Evolutionary conservation across 1,284 basidiomycete genomes (phyloP).

Genomic region (Boletus semigastroideus): DNA sequence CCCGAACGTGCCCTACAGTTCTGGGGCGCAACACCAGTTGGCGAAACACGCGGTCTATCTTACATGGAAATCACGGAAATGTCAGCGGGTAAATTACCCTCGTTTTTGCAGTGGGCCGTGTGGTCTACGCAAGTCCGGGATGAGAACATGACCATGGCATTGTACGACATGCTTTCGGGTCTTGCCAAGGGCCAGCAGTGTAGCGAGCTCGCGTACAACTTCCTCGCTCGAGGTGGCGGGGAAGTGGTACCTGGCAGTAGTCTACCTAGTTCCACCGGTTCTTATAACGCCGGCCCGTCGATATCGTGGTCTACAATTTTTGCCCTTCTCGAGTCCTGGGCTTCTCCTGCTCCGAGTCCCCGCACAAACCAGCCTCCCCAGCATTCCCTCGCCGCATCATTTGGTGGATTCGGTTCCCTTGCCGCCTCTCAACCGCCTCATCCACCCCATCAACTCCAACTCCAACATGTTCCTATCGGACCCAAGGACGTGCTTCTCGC

Average conservation of each 20-base stretch:
- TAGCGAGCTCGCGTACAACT: slow-evolving; percentile 84
- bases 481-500: slow-evolving; percentile 79
- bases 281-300: slow-evolving; percentile 34
- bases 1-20: slow-evolving; percentile 79
- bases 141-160: slow-evolving; percentile 68
- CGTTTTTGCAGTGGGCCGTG: slow-evolving; percentile 86
- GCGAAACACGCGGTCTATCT: slow-evolving; percentile 38
- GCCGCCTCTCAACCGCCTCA: slow-evolving; percentile 14
- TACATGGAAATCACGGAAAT: slow-evolving; percentile 60
- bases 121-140: slow-evolving; percentile 80
- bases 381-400: slow-evolving; percentile 24
- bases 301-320: slow-evolving; percentile 55
- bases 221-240: slow-evolving; percentile 67
- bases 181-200: slow-evolving; percentile 82
- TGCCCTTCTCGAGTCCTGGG: slow-evolving; percentile 53
- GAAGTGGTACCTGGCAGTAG: slow-evolving; percentile 61
- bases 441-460: slow-evolving; percentile 25
- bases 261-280: slow-evolving; percentile 30
- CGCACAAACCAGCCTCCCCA: slow-evolving; percentile 28
- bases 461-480: slow-evolving; percentile 56
- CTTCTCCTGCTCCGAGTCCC: slow-evolving; percentile 31
- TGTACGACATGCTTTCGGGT: slow-evolving; percentile 89
- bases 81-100: slow-evolving; percentile 64
- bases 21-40: slow-evolving; percentile 70
- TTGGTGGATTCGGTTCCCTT: slow-evolving; percentile 34